These are phyloP conservation scores for Lasiodiplodia gonubiensis DNA, from an alignment of 2,329 filamentous ascomycete species.

Conservation along the genomic window DNA sequence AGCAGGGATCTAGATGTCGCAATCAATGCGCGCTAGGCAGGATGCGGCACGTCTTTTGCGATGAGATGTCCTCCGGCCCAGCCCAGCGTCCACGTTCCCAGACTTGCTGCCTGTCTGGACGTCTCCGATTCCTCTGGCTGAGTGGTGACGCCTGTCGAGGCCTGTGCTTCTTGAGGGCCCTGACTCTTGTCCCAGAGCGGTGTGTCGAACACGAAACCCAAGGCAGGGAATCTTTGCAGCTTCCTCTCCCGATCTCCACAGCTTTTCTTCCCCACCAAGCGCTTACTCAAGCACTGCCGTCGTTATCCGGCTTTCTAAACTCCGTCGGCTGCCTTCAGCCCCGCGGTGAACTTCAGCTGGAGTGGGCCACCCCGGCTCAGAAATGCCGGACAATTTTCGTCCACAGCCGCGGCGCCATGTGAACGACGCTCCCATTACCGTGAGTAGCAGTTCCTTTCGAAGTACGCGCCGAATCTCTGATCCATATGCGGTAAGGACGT, in stretches of 20 bases:
- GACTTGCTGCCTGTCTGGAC: neutral
- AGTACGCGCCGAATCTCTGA: too few relatives aligned
- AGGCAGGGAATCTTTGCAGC: neutral
- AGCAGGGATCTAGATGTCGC: slow-evolving; percentile 14
- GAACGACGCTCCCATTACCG: neutral
- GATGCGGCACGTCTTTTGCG: slow-evolving; percentile 8
- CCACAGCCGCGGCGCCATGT: neutral
- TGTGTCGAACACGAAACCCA: slow-evolving; percentile 7
- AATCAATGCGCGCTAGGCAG: slow-evolving; percentile 1
- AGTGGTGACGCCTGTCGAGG: slow-evolving; percentile 16
- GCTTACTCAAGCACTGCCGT: neutral
- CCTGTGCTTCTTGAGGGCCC: neutral
- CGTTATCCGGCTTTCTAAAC: neutral
- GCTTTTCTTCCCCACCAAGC: slow-evolving; percentile 9
- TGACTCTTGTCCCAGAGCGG: slow-evolving; percentile 9
- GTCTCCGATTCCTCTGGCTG: neutral
- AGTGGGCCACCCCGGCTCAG: neutral
- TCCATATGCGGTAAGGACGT: too few relatives aligned
- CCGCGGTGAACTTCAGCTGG: neutral
- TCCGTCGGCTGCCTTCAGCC: neutral
- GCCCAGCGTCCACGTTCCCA: neutral
- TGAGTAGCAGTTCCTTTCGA: neutral
- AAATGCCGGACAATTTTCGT: neutral
- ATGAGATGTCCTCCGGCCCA: neutral
- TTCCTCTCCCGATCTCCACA: slow-evolving; percentile 8